These are phyloP conservation scores for Stephanodiscus triporus DNA, from an alignment of 108 stramenopile genomes.

Conservation along the genomic window DNA sequence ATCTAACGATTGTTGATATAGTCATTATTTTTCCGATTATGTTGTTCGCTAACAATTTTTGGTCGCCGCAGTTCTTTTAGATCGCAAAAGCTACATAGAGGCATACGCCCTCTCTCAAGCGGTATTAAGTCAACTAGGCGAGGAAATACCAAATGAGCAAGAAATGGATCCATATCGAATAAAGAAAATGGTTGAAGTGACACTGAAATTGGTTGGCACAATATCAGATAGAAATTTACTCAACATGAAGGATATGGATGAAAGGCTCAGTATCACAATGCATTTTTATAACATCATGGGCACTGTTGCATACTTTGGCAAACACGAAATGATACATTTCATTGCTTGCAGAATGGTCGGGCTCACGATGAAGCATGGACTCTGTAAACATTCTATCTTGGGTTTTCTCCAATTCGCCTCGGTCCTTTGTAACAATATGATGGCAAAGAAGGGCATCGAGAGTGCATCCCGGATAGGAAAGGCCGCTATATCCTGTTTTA, in stretches of 20 bases:
- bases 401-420: not conserved
- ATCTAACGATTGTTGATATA: not conserved
- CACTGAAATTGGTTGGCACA: not conserved
- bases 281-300: conserved; percentile 1
- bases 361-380: conserved; percentile 8
- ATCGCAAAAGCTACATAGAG: not conserved
- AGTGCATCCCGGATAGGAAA: too few species aligned
- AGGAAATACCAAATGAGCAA: not conserved
- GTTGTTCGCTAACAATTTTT: not conserved
- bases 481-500: not conserved
- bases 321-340: not conserved
- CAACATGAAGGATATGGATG: conserved; percentile 1
- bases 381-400: conserved; percentile 11
- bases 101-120: not conserved
- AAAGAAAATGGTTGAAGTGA: not conserved
- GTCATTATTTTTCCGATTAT: too few species aligned
- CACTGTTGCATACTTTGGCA: not conserved
- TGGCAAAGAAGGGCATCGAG: not conserved
- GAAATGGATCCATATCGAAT: not conserved
- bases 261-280: not conserved
- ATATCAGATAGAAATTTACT: conserved; percentile 1
- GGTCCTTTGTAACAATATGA: not conserved
- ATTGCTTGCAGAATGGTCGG: conserved; percentile 1
- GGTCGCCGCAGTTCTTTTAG: not conserved
- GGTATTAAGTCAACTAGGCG: conserved; percentile 1